A percentile compares a stretch with the other conserved stretches of the same genome.
These are phyloP conservation scores for Beauveria scarabaeidicola DNA, from an alignment of 2,329 filamentous ascomycete species.

Conservation along the genomic window DNA sequence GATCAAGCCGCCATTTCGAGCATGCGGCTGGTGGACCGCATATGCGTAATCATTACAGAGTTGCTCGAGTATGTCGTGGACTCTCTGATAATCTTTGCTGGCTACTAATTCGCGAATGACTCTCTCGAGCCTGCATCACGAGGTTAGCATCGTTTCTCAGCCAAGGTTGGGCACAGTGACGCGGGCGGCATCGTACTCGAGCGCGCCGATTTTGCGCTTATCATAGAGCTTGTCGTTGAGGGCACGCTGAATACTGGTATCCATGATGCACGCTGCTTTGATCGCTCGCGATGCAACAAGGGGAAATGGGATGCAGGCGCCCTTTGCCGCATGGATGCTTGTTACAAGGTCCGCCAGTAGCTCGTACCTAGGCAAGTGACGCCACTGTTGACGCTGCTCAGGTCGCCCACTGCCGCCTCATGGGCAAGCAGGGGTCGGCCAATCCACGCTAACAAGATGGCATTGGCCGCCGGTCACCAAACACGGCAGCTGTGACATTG, in stretches of 20 bases:
- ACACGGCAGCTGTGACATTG: neutral
- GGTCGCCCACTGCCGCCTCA: neutral
- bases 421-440: neutral
- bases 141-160: conserved; percentile 12
- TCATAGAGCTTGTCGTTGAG: conserved; percentile 99
- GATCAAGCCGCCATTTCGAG: conserved; percentile 91
- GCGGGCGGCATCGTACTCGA: conserved; percentile 61
- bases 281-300: neutral
- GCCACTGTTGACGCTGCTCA: neutral
- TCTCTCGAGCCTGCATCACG: conserved; percentile 63
- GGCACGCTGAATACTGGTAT: conserved; percentile 78
- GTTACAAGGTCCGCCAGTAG: neutral
- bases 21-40: conserved; percentile 92
- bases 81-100: conserved; percentile 67
- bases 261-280: conserved; percentile 51
- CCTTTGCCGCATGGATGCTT: neutral
- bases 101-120: conserved; percentile 78
- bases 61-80: conserved; percentile 86
- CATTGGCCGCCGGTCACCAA: neutral
- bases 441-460: neutral
- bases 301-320: neutral
- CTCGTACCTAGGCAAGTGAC: neutral
- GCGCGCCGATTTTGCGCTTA: conserved; percentile 89
- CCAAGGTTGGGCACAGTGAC: neutral
- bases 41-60: conserved; percentile 97